Evolutionary conservation across 352 stramenopile genomes (phyloP).

Genomic region (Phytophthora pistaciae): DNA sequence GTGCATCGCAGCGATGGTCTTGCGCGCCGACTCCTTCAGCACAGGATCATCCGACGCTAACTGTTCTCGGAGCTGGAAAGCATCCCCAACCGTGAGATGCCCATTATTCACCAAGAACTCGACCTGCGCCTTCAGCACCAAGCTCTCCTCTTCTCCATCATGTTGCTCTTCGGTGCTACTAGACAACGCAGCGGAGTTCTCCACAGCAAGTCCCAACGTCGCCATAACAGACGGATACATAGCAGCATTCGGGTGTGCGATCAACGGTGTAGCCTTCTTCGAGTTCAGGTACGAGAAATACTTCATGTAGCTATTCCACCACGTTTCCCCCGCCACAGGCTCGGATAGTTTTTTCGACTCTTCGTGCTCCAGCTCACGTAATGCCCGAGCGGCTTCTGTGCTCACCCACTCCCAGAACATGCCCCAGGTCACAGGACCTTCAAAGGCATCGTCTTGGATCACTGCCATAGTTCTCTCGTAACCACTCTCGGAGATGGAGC

Average conservation of each 20-base stretch:
- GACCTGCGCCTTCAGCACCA: conserved; percentile 78
- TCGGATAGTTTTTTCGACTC: conserved; percentile 54
- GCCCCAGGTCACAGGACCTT: conserved; percentile 78
- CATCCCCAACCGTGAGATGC: conserved; percentile 68
- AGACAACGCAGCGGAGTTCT: background rate
- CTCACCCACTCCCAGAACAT: conserved; percentile 93
- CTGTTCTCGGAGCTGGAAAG: conserved; percentile 74
- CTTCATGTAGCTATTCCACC: conserved; percentile 76
- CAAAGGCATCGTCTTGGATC: conserved; percentile 65
- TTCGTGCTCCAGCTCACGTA: conserved; percentile 72
- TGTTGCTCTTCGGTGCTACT: background rate
- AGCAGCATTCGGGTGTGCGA: conserved; percentile 33
- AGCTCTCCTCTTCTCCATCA: conserved; percentile 34
- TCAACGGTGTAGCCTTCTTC: conserved; percentile 22
- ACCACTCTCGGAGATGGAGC: conserved; percentile 67
- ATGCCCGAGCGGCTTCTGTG: conserved; percentile 71
- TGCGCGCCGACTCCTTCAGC: conserved; percentile 55
- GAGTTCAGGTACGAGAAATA: conserved; percentile 52
- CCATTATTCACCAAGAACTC: conserved; percentile 80
- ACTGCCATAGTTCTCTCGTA: conserved; percentile 70
- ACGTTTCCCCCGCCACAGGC: conserved; percentile 55
- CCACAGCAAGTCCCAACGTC: conserved; percentile 10
- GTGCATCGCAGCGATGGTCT: conserved; percentile 74
- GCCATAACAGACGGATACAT: conserved; percentile 40
- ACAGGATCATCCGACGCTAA: conserved; percentile 62